Evolutionary conservation across 305 asterid genomes (phyloP), one percentile per base, ranked within the genome.

Genomic region (Fraxinus greggii): DNA sequence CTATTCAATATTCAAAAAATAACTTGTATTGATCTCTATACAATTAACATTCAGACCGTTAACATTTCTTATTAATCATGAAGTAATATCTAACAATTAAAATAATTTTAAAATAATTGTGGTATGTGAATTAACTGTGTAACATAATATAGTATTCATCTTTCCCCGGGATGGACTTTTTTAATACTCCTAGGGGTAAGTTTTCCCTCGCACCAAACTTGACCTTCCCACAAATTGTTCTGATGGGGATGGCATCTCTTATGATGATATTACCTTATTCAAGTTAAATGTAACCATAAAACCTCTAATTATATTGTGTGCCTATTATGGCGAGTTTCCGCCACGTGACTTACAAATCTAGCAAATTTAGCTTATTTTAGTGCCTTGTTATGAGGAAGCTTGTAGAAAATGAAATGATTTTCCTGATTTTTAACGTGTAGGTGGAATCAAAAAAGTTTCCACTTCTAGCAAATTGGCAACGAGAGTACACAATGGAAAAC

Each of bases 361-460:
- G 69, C 33, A 24, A 65, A 65, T 65, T 7, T 26, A 26, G 69
- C 7, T 29, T 59, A 21, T 59, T 21, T 63, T 23, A 63, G 5
- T 63, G n/a, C 73, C n/a, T 65, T 65, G 33, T 65, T 24, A 31
- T 26, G 35, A 24, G 17, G 35, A 10, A 26, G 15, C 73, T 4
- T 61, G 31, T 65, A 24, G 73, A 28, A 24, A 65, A 65, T 26
- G 70, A 61, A 23, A 8, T 28, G 35, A 65, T 65, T 65, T 65
- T 28, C 31, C n/a, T 26, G n/a, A 26, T 13, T 65, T 65, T 3
- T 24, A 24, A 65, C 17, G 65, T 78, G 12, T 72, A 90, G 92
- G 92, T 90, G 88, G 92, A 89, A 48, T 84, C 91, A 0, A 89
- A 85, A 80, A 89, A 89, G 81, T 89, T 89, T 59, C 81, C 78